Base-by-base conservation (phyloP, 257 asterid species). In the Asclepias syriaca region DNA sequence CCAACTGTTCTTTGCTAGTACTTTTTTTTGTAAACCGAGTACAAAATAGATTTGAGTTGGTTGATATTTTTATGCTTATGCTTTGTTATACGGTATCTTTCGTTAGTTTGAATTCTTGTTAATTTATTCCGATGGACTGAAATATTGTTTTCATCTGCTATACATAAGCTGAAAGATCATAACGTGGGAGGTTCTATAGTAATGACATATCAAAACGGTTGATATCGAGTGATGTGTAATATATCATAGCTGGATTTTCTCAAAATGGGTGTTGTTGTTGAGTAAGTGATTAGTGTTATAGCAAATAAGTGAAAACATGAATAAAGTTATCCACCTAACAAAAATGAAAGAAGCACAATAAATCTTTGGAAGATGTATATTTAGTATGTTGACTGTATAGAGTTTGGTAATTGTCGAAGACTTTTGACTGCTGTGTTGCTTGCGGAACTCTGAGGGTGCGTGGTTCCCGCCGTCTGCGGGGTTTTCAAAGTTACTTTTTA, bases 41-140 rank as follows among this genome's bases (percentile, higher is more conserved):
- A 45, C 72, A 66, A 66, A 82, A 64, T 55, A 58, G 74, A 70
- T 34, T 15, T 49, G 55, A 61, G 74, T 70, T 34, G 55, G 12
- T 4, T 4, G 12, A 32, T 69, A 43, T 10, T 34, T 43, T 15
- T 16, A 10, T 55, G 48, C 11, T 76, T 24, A 13, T 3, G 8
- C 34, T 16, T 15, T 34, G 40, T 60, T 24, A 21, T 39, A 40
- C 29, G 22, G 24, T 21, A 24, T 27, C 32, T 22, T 51, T 51
- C 22, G 11, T 27, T 32, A 5, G 67, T 24, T 66, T 19, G 39
- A 51, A 51, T 54, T 14, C 45, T 37, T 40, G 37, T 70, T 14
- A 12, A 43, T 15, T 48, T 57, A 40, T 57, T 56, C 16, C 5
- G 10, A n/a, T 22, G 9, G 18, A 9, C 39, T 5, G 51, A 4